These are phyloP conservation scores for Cornus florida DNA, from an alignment of 148 eudicot genomes.

Conservation along the genomic window DNA sequence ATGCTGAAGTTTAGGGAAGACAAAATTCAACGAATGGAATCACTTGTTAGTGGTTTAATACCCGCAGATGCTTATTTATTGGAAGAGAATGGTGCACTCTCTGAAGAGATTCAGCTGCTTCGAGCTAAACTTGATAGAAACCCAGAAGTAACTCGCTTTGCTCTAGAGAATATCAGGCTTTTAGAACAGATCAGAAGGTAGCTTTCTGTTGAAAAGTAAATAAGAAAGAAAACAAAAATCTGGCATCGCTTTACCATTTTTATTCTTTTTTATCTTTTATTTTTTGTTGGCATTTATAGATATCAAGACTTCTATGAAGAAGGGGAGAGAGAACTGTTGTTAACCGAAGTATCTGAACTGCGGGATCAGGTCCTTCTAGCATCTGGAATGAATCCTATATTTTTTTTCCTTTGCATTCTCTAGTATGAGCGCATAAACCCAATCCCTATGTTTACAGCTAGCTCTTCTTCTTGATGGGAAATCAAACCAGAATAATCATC, in stretches of 20 bases:
- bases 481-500: slow-evolving; percentile 36
- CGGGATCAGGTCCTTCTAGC: slow-evolving; percentile 65
- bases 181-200: slow-evolving; percentile 84
- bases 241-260: not conserved
- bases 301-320: slow-evolving; percentile 95
- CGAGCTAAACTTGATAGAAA: slow-evolving; percentile 79
- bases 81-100: slow-evolving; percentile 78
- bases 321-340: slow-evolving; percentile 88
- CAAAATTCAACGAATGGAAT: slow-evolving; percentile 90
- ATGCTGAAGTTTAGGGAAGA: slow-evolving; percentile 95
- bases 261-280: not conserved
- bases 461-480: slow-evolving; percentile 46
- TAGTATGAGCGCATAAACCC: not conserved
- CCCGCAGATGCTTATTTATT: slow-evolving; percentile 68
- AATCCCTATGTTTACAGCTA: slow-evolving; percentile 45
- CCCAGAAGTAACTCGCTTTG: slow-evolving; percentile 98
- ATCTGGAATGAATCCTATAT: not conserved
- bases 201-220: not conserved
- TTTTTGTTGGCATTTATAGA: slow-evolving; percentile 30
- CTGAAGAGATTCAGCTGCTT: slow-evolving; percentile 74
- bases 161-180: slow-evolving; percentile 84
- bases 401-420: not conserved
- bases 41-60: slow-evolving; percentile 58
- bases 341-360: slow-evolving; percentile 79
- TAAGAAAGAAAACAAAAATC: too few species aligned